Percentiles rank a stretch among this genome's conserved stretches.
phyloP scores from a whole-genome alignment of 768 basidiomycete species.

The Dacryopinax spathularia region DNA sequence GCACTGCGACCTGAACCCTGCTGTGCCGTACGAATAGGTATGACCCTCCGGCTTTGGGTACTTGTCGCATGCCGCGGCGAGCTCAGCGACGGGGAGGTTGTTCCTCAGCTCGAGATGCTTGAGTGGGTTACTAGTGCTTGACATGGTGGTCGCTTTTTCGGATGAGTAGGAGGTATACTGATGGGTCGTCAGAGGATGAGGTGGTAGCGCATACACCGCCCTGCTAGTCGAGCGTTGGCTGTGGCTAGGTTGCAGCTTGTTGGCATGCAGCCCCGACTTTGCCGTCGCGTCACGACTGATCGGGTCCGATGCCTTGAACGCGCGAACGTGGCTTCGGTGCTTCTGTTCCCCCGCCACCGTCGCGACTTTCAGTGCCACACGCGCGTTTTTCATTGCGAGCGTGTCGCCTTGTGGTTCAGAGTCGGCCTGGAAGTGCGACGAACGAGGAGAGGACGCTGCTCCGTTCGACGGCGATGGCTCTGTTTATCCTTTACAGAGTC shows the following conservation, averaged over 20 bases:
- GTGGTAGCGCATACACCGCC: neutral
- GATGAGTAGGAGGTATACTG: neutral
- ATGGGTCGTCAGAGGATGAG: no score
- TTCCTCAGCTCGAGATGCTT: neutral
- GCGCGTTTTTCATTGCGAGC: neutral
- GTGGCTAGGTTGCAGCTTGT: no score
- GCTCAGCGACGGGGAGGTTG: neutral
- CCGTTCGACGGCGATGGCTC: neutral
- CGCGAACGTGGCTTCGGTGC: no score
- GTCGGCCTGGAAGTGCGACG: neutral
- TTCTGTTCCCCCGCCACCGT: no score
- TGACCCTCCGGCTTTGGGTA: neutral
- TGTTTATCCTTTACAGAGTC: neutral
- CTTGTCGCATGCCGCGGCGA: neutral
- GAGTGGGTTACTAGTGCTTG: neutral
- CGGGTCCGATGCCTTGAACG: no score
- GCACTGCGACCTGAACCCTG: conserved; percentile 31
- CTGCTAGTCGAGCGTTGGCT: no score
- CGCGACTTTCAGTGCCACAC: neutral
- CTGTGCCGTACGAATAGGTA: conserved; percentile 30
- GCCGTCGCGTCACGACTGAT: no score
- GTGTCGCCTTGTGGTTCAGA: neutral
- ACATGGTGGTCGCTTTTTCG: neutral
- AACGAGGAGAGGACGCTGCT: neutral
- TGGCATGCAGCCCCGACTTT: neutral